Conservation (phyloP, 768 basidiomycete genomes). For the Leccinum subtestaceum region DNA sequence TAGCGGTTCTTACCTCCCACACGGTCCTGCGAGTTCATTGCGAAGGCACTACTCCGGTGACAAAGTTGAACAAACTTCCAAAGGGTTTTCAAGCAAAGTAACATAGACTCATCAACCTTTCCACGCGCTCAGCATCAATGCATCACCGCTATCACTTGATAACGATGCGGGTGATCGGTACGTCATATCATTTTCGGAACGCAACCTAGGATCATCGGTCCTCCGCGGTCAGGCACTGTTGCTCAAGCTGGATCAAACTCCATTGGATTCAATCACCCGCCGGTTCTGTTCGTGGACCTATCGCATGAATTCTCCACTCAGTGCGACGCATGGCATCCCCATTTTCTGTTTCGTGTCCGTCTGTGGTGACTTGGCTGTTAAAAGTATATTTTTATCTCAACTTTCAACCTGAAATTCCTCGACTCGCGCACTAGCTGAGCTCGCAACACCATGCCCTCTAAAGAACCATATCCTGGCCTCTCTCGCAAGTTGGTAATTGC, state of each 20-base stretch:
- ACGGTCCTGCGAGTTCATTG: neutral
- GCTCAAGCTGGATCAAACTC: neutral
- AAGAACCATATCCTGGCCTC: conserved; percentile 35
- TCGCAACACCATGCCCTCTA: conserved; percentile 24
- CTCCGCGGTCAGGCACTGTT: neutral
- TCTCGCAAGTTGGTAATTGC: conserved; percentile 43
- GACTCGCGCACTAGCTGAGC: neutral
- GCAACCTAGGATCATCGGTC: neutral
- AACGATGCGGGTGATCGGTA: neutral
- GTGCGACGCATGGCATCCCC: neutral
- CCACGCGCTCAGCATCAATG: neutral
- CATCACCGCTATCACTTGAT: neutral
- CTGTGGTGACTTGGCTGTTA: neutral
- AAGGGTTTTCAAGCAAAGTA: neutral
- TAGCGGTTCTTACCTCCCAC: neutral
- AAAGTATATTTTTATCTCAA: neutral
- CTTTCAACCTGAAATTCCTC: neutral
- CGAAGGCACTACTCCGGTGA: neutral
- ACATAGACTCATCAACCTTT: neutral
- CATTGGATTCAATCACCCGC: neutral
- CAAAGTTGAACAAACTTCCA: neutral
- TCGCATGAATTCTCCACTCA: neutral
- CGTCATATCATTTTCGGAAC: neutral
- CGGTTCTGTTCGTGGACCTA: neutral
- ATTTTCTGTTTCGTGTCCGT: neutral